phyloP scores from a whole-genome alignment of 192 early-diverging fungal species.

The Backusella psychrophila region DNA sequence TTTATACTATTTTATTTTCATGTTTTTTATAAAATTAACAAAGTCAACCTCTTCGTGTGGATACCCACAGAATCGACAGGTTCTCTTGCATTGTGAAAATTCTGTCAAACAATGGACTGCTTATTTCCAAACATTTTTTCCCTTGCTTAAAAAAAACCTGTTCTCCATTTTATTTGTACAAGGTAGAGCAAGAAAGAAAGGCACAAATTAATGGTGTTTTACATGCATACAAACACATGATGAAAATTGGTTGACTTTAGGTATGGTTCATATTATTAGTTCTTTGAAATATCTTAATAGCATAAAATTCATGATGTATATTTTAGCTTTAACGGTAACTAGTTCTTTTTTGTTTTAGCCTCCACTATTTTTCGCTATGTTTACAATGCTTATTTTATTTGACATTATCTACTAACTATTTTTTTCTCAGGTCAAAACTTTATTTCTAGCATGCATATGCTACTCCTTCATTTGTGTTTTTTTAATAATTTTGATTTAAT shows the following conservation, averaged over 20 bases:
- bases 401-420: background rate
- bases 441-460: background rate
- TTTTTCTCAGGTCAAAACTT: background rate
- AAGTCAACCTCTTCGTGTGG: background rate
- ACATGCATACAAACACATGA: background rate
- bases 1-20: no score
- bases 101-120: background rate
- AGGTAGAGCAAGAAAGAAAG: background rate
- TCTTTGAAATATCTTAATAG: background rate
- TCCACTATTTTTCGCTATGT: background rate
- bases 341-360: background rate
- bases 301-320: background rate
- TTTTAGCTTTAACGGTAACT: background rate
- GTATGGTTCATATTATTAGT: background rate
- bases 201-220: background rate
- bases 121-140: background rate
- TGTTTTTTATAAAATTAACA: background rate
- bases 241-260: background rate
- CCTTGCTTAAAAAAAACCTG: background rate
- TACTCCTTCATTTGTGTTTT: background rate
- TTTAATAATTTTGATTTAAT: background rate
- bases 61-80: background rate
- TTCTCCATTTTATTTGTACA: background rate
- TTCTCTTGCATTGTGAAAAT: background rate
- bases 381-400: background rate